A percentile compares a stretch with the other conserved stretches of the same genome.
phyloP scores from a whole-genome alignment of 2,329 filamentous ascomycete genomes.

The Phialophora expanda region DNA sequence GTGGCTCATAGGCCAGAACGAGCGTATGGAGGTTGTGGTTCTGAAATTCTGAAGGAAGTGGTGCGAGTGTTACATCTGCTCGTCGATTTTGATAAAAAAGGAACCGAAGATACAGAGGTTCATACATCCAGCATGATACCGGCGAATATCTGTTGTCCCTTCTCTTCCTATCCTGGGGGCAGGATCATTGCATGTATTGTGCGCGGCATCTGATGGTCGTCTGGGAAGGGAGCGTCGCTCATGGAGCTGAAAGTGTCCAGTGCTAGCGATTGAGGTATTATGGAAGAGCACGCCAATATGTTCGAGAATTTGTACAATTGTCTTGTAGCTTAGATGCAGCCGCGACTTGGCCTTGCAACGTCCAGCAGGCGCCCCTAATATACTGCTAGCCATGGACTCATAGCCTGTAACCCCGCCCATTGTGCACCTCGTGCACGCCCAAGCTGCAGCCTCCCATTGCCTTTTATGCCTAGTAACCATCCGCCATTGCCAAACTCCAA shows the following conservation, averaged over 20 bases:
- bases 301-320: neutral
- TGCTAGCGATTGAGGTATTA: neutral
- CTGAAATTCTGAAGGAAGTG: constrained; percentile 52
- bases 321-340: neutral
- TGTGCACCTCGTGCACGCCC: neutral
- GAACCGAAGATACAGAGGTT: neutral
- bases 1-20: constrained; percentile 66
- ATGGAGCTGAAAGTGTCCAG: neutral
- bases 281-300: neutral
- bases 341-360: neutral
- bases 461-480: neutral
- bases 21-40: constrained; percentile 57
- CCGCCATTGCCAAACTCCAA: neutral
- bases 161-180: neutral
- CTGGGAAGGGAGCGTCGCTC: neutral
- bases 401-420: neutral
- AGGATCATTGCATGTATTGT: neutral
- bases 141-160: neutral
- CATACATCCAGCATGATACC: neutral
- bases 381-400: neutral
- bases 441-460: neutral
- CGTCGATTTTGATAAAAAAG: neutral
- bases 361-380: neutral
- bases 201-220: neutral
- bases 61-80: neutral